Base-by-base conservation (phyloP, 805 yeast genomes). In the Saturnispora quitensis region DNA sequence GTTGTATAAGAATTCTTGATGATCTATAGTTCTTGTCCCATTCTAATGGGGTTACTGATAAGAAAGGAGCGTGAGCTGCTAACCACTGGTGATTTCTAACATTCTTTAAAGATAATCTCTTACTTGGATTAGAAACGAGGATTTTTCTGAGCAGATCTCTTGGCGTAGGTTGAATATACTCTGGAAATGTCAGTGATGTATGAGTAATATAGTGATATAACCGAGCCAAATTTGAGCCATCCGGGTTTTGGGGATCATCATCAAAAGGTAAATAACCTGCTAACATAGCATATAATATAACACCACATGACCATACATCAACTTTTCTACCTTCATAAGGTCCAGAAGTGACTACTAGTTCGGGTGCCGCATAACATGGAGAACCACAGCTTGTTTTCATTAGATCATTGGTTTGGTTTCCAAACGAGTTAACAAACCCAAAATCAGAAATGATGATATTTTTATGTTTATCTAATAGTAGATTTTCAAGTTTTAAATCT, bases 281-380 rank as follows among this genome's bases (percentile, higher is more conserved):
- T 47, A 93, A 73, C 96, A 93, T 93, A 10, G 98, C 97, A 64
- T 89, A 93, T 43, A 93, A 70, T 50, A 93, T 93, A 28, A 93
- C 90, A 54, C 99, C 99, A 61, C 96, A 81, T 0, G 97, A 88
- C 99, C 99, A 93, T 43, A 90, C 85, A 68, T 93, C 99, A 33
- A 89, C 97, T 68, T 89, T 89, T 55, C 89, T 78, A 22, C 96
- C 97, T 58, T 86, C 89, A 65, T 93, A 93, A 15, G 95, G 89
- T 50, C 82, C 78, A 56, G 82, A 87, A 12, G 91, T 84, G 31
- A 89, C 84, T 3, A 93, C 99, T 53, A 93, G 71, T 65, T 93
- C 99, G 0, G 99, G 99, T 1, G 99, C 99, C 0, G 99, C 99
- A 68, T 91, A 91, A 67, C 99, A 91, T 1, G 99, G 99, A 3